Conservation (phyloP, 176 grass and related monocot genomes). For the Rhynchospora breviuscula region DNA sequence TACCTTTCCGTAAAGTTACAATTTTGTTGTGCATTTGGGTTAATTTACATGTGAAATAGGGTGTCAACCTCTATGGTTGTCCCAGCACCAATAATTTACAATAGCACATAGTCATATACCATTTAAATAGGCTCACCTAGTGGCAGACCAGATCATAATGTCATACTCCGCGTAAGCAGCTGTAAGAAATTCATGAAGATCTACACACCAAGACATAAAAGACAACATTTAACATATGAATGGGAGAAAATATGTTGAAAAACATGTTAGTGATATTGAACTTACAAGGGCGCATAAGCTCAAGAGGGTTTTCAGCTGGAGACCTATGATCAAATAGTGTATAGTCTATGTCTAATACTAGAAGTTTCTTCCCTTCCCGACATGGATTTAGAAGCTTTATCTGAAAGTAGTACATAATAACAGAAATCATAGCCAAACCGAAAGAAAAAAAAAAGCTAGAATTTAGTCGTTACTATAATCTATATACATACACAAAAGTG, state of each 20-base stretch:
- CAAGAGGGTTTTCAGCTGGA: conserved; percentile 71
- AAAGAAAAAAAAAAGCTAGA: not conserved
- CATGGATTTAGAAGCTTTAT: conserved; percentile 93
- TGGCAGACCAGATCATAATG: conserved; percentile 99
- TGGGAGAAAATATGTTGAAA: not conserved
- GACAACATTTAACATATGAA: not conserved
- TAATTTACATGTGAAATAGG: not conserved
- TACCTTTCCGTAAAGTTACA: not conserved
- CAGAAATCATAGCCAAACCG: conserved; percentile 6
- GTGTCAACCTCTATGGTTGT: not conserved
- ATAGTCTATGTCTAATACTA: conserved; percentile 97
- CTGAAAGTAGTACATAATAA: conserved; percentile 39
- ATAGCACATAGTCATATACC: not conserved
- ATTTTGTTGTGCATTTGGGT: not conserved
- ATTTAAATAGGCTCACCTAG: conserved; percentile 45
- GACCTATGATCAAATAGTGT: conserved; percentile 93
- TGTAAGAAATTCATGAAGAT: conserved; percentile 92
- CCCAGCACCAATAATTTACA: not conserved
- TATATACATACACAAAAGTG: not conserved
- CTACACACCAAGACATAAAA: conserved; percentile 33
- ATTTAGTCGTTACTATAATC: not conserved
- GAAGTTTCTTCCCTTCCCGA: conserved; percentile 78
- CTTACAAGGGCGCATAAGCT: conserved; percentile 98
- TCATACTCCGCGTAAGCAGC: conserved; percentile 88
- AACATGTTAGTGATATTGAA: conserved; percentile 1